Conservation (phyloP, 306 rosid genomes). For the Potentilla sterilis region DNA sequence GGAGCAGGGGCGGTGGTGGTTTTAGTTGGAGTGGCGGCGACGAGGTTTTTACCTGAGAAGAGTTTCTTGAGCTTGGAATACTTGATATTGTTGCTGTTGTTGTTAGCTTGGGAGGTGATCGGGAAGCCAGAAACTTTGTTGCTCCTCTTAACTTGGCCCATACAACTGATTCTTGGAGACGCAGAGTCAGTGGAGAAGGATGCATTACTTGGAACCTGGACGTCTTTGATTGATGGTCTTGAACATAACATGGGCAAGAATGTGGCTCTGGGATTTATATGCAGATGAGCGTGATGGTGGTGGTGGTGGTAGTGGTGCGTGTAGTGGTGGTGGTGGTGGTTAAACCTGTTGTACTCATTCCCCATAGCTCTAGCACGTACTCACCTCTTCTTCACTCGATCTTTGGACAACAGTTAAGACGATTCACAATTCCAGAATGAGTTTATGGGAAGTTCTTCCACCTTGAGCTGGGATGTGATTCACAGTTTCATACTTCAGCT, state of each 20-base stretch:
- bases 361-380: slow-evolving; percentile 30
- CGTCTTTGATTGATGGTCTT: slow-evolving; percentile 42
- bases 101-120: slow-evolving; percentile 24
- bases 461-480: too few relatives aligned
- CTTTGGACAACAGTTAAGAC: not conserved
- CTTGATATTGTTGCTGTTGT: slow-evolving; percentile 30
- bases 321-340: slow-evolving; percentile 18
- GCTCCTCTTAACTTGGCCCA: slow-evolving; percentile 90
- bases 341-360: slow-evolving; percentile 39
- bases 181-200: slow-evolving; percentile 48
- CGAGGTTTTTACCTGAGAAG: slow-evolving; percentile 58
- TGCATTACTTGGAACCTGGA: slow-evolving; percentile 34
- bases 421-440: not conserved
- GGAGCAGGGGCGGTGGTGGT: slow-evolving; percentile 23
- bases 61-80: slow-evolving; percentile 68
- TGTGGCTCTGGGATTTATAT: slow-evolving; percentile 41
- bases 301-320: slow-evolving; percentile 19
- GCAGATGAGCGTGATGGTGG: slow-evolving; percentile 12
- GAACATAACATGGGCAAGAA: slow-evolving; percentile 92
- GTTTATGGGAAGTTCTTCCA: not conserved
- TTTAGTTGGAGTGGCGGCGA: slow-evolving; percentile 5
- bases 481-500: not conserved
- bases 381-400: not conserved
- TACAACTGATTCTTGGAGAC: slow-evolving; percentile 90
- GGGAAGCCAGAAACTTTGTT: slow-evolving; percentile 70